A percentile compares a stretch with the other conserved stretches of the same genome.
These are phyloP conservation scores for Ophiognomonia clavigignenti-juglandacearum DNA, from an alignment of 2,329 filamentous ascomycete genomes.

Conservation along the genomic window DNA sequence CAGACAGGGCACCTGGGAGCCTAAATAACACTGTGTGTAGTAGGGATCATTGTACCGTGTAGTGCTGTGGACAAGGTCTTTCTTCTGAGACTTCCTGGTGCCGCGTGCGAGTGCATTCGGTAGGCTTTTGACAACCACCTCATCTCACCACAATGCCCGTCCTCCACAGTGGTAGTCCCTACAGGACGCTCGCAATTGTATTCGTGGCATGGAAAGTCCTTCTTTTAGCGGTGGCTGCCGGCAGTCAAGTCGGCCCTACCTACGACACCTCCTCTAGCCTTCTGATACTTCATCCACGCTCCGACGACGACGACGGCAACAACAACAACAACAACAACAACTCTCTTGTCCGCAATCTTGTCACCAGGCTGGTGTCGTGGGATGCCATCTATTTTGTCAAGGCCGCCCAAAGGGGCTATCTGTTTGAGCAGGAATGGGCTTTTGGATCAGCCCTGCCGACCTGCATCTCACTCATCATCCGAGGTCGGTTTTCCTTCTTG, in stretches of 20 bases:
- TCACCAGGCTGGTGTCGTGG: conserved; percentile 66
- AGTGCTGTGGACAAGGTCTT: not conserved
- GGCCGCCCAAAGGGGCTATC: conserved; percentile 56
- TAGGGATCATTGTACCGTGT: not conserved
- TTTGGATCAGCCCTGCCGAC: conserved; percentile 55
- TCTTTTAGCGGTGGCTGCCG: conserved; percentile 56
- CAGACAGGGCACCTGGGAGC: not conserved
- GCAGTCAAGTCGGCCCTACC: conserved; percentile 48
- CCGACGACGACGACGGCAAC: conserved; percentile 8
- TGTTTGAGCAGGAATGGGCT: conserved; percentile 82
- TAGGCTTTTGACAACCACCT: too few relatives aligned
- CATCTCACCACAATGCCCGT: conserved; percentile 3
- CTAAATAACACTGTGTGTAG: too few relatives aligned
- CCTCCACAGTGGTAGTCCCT: not conserved
- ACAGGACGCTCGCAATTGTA: conserved; percentile 25
- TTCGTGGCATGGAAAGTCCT: conserved; percentile 65
- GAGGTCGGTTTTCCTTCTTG: conserved; percentile 2
- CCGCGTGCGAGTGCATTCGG: too few relatives aligned
- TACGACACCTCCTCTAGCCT: conserved; percentile 75
- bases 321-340: too few relatives aligned
- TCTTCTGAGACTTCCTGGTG: not conserved
- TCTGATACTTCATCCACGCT: conserved; percentile 24
- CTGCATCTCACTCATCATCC: conserved; percentile 31
- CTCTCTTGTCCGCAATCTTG: conserved; percentile 31
- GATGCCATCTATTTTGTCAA: conserved; percentile 75